Evolutionary conservation across 768 basidiomycete species (phyloP).

Genomic region (Russula emetica): DNA sequence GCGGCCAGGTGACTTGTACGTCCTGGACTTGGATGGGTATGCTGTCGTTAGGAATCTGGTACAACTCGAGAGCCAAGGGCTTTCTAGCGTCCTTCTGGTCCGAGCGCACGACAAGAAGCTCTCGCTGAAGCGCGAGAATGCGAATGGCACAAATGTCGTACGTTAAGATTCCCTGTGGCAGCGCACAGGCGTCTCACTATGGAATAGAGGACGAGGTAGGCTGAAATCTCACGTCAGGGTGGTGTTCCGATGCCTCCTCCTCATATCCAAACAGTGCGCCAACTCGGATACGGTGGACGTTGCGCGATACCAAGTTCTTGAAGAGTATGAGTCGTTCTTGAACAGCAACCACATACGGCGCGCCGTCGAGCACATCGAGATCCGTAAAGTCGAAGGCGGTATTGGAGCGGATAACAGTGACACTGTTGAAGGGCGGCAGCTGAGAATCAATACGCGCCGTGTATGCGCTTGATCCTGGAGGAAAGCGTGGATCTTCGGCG

Average conservation of each 20-base stretch:
- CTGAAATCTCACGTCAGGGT: constrained; percentile 23
- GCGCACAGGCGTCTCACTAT: constrained; percentile 16
- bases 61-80: constrained; percentile 23
- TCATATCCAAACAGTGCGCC: constrained; percentile 24
- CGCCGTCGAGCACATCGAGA: constrained; percentile 18
- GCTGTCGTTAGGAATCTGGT: constrained; percentile 21
- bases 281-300: constrained; percentile 14
- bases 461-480: constrained; percentile 23
- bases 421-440: constrained; percentile 10
- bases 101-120: constrained; percentile 26
- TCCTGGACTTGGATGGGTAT: not conserved
- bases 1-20: constrained; percentile 8
- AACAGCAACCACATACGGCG: constrained; percentile 14
- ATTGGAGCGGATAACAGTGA: constrained; percentile 20
- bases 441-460: constrained; percentile 14
- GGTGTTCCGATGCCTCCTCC: constrained; percentile 18
- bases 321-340: constrained; percentile 20
- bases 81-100: constrained; percentile 11
- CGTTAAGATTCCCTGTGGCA: constrained; percentile 20
- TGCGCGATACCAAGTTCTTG: constrained; percentile 22
- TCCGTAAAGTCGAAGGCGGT: constrained; percentile 23
- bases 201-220: constrained; percentile 3
- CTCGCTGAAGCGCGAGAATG: constrained; percentile 22
- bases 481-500: constrained; percentile 25
- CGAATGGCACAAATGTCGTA: constrained; percentile 27